These are phyloP conservation scores for Botrytis fabae DNA, from an alignment of 2,329 filamentous ascomycete genomes.

Conservation along the genomic window DNA sequence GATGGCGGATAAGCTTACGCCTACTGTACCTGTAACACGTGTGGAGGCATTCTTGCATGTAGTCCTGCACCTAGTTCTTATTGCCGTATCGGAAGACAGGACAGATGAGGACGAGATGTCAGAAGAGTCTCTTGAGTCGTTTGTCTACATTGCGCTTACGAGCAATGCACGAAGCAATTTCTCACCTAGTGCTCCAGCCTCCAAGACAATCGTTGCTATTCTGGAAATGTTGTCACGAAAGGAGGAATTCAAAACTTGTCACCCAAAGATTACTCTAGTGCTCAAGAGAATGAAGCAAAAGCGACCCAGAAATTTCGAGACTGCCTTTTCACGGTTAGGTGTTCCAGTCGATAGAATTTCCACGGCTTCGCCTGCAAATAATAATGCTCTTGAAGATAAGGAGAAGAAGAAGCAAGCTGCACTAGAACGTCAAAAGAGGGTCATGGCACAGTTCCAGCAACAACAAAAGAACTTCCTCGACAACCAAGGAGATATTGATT, in stretches of 20 bases:
- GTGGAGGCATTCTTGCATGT: conserved; percentile 92
- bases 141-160: conserved; percentile 69
- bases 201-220: conserved; percentile 65
- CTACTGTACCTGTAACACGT: conserved; percentile 75
- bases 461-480: conserved; percentile 95
- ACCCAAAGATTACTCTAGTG: conserved; percentile 80
- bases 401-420: conserved; percentile 90
- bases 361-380: conserved; percentile 75
- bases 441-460: conserved; percentile 98
- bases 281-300: conserved; percentile 83
- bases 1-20: conserved; percentile 65
- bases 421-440: conserved; percentile 81
- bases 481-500: conserved; percentile 83
- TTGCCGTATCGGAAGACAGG: conserved; percentile 82
- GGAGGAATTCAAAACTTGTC: conserved; percentile 77
- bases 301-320: conserved; percentile 70
- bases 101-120: conserved; percentile 54
- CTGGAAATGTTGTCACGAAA: conserved; percentile 62
- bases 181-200: conserved; percentile 54
- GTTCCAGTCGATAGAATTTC: conserved; percentile 77
- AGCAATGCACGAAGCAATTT: conserved; percentile 63
- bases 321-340: conserved; percentile 62
- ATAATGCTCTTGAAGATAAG: conserved; percentile 59
- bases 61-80: conserved; percentile 80
- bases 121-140: conserved; percentile 59